Conservation (phyloP, 768 basidiomycete species). For the Lactarius tabidus region DNA sequence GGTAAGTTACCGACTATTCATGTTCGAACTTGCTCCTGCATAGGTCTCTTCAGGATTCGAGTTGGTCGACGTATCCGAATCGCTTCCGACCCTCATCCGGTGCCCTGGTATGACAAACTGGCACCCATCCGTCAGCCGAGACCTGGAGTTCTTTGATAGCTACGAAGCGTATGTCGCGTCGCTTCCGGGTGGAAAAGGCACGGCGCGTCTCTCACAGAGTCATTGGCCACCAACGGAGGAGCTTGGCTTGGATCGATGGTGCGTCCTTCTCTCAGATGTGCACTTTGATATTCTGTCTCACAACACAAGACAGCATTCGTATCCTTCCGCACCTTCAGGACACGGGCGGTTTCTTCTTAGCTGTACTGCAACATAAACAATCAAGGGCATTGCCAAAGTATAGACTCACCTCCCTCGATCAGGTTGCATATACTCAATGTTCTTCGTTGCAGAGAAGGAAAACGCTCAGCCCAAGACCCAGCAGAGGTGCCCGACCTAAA, state of each 20-base stretch:
- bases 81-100: conserved; percentile 66
- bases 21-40: background rate
- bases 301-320: conserved; percentile 55
- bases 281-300: background rate
- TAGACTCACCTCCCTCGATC: background rate
- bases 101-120: conserved; percentile 74
- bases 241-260: conserved; percentile 74
- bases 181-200: conserved; percentile 45
- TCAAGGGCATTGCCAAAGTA: conserved; percentile 17
- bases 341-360: conserved; percentile 97
- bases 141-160: conserved; percentile 48
- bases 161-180: conserved; percentile 58
- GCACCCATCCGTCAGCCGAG: conserved; percentile 65
- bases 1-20: conserved; percentile 42
- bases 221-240: conserved; percentile 73
- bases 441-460: conserved; percentile 39
- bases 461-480: conserved; percentile 46
- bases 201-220: conserved; percentile 61
- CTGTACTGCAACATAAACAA: conserved; percentile 62
- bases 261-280: conserved; percentile 25
- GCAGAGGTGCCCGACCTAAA: conserved; percentile 47
- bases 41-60: conserved; percentile 52
- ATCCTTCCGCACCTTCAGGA: conserved; percentile 95
- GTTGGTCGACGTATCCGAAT: conserved; percentile 72
- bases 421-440: background rate